Evolutionary conservation across 176 grass and related monocot species (phyloP), one percentile per base, ranked within the genome.

Genomic region (Oryza glaberrima): DNA sequence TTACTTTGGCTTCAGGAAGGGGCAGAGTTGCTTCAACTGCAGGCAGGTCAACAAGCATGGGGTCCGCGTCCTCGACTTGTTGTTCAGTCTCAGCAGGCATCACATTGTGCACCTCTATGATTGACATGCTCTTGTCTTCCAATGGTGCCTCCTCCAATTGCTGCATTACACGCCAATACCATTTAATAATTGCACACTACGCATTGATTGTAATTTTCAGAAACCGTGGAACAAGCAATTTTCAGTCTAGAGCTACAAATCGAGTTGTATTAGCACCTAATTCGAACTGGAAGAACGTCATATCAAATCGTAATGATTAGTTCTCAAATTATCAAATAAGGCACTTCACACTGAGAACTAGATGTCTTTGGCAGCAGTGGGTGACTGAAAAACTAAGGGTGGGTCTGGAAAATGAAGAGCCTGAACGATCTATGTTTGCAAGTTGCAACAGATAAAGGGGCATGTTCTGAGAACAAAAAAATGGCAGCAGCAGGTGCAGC

Each of bases 131-230:
- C 1, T 61, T 65, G 11, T 44, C 43, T 83, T 46, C 52, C 16
- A 43, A 8, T 28, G 22, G 10, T 82, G 23, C 69, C 14, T 45
- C 23, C 73, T 74, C 70, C 19, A 48, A 12, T 47, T 83, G 70
- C 70, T 74, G 41, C 70, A 83, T 74, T 32, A n/a, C 16, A 74
- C 58, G 66, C 22, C 22, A 82, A 72, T 34, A 26, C 35, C 9
- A 44, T 6, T 26, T 82, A 58, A 82, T 51, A 82, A 44, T 72
- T 60, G 14, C 68, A 72, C 7, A 16, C 43, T 44, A 78, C 45
- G 43, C 41, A 44, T 47, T 47, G 3, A 9, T 28, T 16, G 63
- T 40, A 10, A 44, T 44, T 44, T 43, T 44, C 34, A 70, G 47
- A 81, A 70, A 81, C 11, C 30, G 34, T 12, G 49, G 52, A 52